These are phyloP conservation scores for Mycothermus thermophilus DNA, from an alignment of 495 filamentous ascomycete genomes.

Conservation along the genomic window DNA sequence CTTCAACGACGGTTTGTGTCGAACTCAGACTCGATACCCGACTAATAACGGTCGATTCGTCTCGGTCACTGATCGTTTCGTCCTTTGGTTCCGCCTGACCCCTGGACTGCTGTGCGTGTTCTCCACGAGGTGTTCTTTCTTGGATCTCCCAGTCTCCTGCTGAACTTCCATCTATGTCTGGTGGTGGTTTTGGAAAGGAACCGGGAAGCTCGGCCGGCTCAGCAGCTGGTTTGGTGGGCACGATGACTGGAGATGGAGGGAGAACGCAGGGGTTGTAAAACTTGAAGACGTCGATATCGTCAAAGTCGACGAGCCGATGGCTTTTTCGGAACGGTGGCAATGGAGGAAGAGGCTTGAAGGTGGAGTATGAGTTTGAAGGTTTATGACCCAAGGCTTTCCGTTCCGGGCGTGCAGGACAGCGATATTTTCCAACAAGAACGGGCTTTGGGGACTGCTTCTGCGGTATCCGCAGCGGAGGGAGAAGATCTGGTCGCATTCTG, in stretches of 20 bases:
- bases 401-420: not conserved
- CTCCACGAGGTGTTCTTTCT: no score
- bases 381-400: not conserved
- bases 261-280: slow-evolving; percentile 12
- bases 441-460: not conserved
- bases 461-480: slow-evolving; percentile 1
- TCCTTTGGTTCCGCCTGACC: no score
- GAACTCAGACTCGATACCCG: no score
- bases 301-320: not conserved
- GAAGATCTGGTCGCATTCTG: not conserved
- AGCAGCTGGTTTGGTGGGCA: no score
- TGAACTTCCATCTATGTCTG: no score
- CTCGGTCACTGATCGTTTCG: no score
- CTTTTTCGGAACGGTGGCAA: not conserved
- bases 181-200: no score
- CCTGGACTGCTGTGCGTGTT: no score
- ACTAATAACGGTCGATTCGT: no score
- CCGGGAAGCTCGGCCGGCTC: not conserved
- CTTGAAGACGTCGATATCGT: slow-evolving; percentile 8
- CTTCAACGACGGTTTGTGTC: no score
- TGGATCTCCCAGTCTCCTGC: no score
- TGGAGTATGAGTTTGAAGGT: not conserved
- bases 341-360: not conserved
- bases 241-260: slow-evolving; percentile 3
- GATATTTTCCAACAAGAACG: not conserved